Evolutionary conservation across 2,329 filamentous ascomycete species (phyloP), one percentile per base, ranked within the genome.

Genomic region (Aureobasidium sp.): DNA sequence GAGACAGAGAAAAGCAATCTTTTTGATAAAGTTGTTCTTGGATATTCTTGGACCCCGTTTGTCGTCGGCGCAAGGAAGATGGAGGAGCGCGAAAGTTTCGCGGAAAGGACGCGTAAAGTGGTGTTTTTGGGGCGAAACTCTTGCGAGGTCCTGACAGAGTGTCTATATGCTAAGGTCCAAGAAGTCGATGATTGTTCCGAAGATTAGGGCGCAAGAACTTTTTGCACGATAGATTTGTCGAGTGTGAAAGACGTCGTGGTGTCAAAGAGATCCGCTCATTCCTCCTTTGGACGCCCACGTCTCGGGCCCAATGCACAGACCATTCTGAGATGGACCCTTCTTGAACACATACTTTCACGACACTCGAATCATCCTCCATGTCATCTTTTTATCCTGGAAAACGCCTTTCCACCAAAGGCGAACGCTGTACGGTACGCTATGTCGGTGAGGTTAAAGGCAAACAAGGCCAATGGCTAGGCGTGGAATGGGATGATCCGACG

Each of bases 401-500:
- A 74, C 86, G 94, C 15, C 79, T 93, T 44, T 96, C 90, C 3
- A 95, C 89, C 69, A 86, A 88, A 67, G 85, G 85, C 36, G 84
- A 85, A 22, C 76, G 89, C 45, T 96, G 92, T 75, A 97, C 93
- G 0, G 82, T 97, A 63, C 87, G 91, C 64, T 97, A 92, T 71
- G 77, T 89, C 64, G 94, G 94, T 48, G 74, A 82, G 37, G 88
- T 97, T 8, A 81, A 84, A 56, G 89, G 88, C 67, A 92, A 91
- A 9, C 81, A 83, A 47, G 90, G 91, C 53, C 79, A 82, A 65
- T 97, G 93, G 92, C 82, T 97, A 37, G 94, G 94, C 51, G 90
- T 97, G 52, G 94, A 99, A 81, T 99, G 94, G 94, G 93, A 97
- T 75, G 90, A 97, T 73, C 79, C 86, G 62, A 82, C 80, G 41